Conservation (phyloP, 495 filamentous ascomycete species). For the Elaphomyces granulatus region DNA sequence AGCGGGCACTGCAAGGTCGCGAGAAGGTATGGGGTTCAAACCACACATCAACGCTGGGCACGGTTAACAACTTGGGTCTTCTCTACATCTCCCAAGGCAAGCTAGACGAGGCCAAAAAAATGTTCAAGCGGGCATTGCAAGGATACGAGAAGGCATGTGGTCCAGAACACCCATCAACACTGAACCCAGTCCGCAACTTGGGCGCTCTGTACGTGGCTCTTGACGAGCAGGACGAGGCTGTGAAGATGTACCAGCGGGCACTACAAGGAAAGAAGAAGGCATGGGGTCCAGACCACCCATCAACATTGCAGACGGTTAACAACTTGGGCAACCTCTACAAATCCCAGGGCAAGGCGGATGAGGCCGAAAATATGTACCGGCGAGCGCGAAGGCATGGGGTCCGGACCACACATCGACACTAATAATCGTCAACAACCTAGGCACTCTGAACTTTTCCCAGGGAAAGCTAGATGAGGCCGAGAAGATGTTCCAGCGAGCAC, state of each 20-base stretch:
- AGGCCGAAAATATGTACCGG: slow-evolving; percentile 17
- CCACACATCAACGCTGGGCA: slow-evolving; percentile 7
- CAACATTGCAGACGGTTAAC: not conserved
- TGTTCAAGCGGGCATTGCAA: slow-evolving; percentile 10
- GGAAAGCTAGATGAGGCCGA: slow-evolving; percentile 20
- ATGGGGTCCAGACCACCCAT: slow-evolving; percentile 8
- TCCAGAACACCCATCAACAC: slow-evolving; percentile 24
- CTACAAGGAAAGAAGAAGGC: slow-evolving; percentile 11
- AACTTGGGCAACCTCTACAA: slow-evolving; percentile 13
- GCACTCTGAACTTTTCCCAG: slow-evolving; percentile 12
- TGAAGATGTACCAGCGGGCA: slow-evolving; percentile 12
- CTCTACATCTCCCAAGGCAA: slow-evolving; percentile 12
- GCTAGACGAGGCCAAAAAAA: slow-evolving; percentile 13
- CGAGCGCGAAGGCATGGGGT: slow-evolving; percentile 16
- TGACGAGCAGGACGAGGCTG: slow-evolving; percentile 13
- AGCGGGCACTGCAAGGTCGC: slow-evolving; percentile 6
- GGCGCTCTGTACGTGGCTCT: slow-evolving; percentile 7
- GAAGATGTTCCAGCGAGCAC: slow-evolving; percentile 21
- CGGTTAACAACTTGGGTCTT: slow-evolving; percentile 18
- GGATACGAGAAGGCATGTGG: slow-evolving; percentile 21
- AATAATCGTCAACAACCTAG: slow-evolving; percentile 14
- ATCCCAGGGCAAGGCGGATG: slow-evolving; percentile 11
- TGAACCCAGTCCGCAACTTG: slow-evolving; percentile 19
- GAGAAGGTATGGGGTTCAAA: slow-evolving; percentile 15
- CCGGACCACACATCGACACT: slow-evolving; percentile 21